Conservation (phyloP, 768 basidiomycete genomes). For the Leccinum subtestaceum region DNA sequence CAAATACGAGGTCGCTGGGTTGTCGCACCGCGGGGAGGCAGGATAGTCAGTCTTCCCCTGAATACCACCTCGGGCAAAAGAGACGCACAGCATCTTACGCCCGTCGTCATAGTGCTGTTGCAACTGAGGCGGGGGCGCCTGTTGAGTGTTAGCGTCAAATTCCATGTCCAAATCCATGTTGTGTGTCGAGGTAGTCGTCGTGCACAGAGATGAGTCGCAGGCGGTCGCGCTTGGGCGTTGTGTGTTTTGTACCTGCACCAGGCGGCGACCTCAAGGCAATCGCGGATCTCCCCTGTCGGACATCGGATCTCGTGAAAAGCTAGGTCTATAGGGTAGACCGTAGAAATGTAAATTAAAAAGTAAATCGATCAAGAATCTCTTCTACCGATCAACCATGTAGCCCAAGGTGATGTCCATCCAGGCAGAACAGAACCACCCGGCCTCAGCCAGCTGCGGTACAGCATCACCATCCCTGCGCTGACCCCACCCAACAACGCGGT, state of each 20-base stretch:
- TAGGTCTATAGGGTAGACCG: constrained; percentile 14
- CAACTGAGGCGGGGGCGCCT: constrained; percentile 33
- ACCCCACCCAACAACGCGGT: constrained; percentile 73
- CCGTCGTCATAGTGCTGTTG: constrained; percentile 37
- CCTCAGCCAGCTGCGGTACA: constrained; percentile 64
- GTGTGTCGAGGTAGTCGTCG: constrained; percentile 8
- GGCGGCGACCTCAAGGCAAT: constrained; percentile 36
- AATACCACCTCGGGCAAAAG: constrained; percentile 1
- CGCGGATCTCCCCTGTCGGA: constrained; percentile 37
- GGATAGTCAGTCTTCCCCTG: constrained; percentile 18
- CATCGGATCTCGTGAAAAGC: constrained; percentile 30
- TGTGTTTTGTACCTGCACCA: constrained; percentile 23
- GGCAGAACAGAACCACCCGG: constrained; percentile 54
- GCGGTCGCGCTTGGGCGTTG: constrained; percentile 8
- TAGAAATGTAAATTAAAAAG: constrained; percentile 4
- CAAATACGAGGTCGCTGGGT: constrained; percentile 85
- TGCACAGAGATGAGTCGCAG: constrained; percentile 16
- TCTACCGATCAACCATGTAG: constrained; percentile 62
- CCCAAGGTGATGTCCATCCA: constrained; percentile 60
- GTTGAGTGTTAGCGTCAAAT: constrained; percentile 44
- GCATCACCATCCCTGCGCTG: constrained; percentile 67
- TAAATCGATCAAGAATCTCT: constrained; percentile 32
- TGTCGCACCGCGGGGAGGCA: background rate
- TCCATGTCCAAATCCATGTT: constrained; percentile 83
- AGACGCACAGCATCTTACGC: constrained; percentile 74